phyloP scores from a whole-genome alignment of 192 early-diverging fungal species.

The Coemansia furcata region DNA sequence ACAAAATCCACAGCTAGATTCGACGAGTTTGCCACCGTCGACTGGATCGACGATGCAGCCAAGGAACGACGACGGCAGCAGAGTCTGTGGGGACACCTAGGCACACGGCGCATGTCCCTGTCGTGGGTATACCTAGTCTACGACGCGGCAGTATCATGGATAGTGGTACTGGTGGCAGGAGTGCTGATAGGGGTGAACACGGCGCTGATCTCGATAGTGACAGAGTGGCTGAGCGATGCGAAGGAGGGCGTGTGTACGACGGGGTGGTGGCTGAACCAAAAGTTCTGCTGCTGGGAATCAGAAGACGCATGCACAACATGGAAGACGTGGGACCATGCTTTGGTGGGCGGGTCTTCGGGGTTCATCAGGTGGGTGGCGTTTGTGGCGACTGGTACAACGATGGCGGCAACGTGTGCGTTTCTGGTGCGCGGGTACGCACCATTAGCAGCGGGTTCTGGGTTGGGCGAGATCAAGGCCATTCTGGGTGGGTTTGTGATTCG shows the following conservation, averaged over 20 bases:
- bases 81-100: not conserved
- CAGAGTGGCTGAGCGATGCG: constrained; percentile 89
- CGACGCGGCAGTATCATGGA: constrained; percentile 81
- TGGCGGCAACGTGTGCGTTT: constrained; percentile 72
- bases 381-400: constrained; percentile 66
- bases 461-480: constrained; percentile 88
- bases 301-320: constrained; percentile 62
- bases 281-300: constrained; percentile 87
- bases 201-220: constrained; percentile 83
- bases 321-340: constrained; percentile 66
- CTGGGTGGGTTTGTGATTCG: constrained; percentile 90
- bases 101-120: not conserved
- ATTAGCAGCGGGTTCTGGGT: constrained; percentile 92
- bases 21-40: constrained; percentile 64
- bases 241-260: constrained; percentile 78
- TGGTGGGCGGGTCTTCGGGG: constrained; percentile 51
- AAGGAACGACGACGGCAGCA: constrained; percentile 53
- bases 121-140: constrained; percentile 47
- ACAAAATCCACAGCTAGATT: constrained; percentile 41
- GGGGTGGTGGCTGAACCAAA: constrained; percentile 88
- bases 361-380: constrained; percentile 81
- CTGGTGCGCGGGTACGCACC: constrained; percentile 77
- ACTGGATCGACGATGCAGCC: constrained; percentile 61
- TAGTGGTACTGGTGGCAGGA: constrained; percentile 79
- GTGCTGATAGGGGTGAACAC: constrained; percentile 78